Evolutionary conservation across 371 early-diverging fungal species (phyloP).

Genomic region (Mortierella sp.): DNA sequence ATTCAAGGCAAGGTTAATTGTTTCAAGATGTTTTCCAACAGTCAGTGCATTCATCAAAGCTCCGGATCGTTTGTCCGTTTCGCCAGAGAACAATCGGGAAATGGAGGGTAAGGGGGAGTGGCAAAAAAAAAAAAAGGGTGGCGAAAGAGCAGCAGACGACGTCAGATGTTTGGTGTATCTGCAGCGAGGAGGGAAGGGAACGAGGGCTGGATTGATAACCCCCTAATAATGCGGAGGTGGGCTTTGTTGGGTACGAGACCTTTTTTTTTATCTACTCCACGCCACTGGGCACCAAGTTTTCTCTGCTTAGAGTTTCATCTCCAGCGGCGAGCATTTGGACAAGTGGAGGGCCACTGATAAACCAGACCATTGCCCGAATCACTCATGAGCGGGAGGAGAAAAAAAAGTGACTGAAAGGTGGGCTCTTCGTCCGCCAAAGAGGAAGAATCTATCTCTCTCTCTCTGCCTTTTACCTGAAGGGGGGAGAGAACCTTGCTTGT

Average conservation of each 20-base stretch:
- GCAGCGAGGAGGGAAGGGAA: background rate
- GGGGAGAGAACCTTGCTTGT: background rate
- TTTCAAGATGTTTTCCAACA: constrained; percentile 19
- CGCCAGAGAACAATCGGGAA: background rate
- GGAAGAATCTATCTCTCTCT: constrained; percentile 2
- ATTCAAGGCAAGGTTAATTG: constrained; percentile 20
- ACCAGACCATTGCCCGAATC: background rate
- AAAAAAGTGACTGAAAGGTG: background rate
- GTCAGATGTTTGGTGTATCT: background rate
- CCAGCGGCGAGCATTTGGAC: background rate
- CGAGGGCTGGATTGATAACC: background rate
- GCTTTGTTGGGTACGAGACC: constrained; percentile 8
- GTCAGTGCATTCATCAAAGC: background rate
- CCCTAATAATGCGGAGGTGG: background rate
- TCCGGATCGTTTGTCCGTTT: background rate
- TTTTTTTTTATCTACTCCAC: background rate
- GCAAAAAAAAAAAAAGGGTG: background rate
- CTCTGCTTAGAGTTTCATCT: constrained; percentile 4
- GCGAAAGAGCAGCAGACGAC: background rate
- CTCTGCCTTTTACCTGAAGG: background rate
- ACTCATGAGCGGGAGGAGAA: background rate
- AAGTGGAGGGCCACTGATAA: background rate
- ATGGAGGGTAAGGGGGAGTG: background rate
- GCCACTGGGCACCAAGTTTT: background rate
- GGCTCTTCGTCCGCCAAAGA: constrained; percentile 1